Percentiles rank a stretch among this genome's conserved stretches.
phyloP scores from a whole-genome alignment of 2,329 filamentous ascomycete species.

The Emmonsia crescens region DNA sequence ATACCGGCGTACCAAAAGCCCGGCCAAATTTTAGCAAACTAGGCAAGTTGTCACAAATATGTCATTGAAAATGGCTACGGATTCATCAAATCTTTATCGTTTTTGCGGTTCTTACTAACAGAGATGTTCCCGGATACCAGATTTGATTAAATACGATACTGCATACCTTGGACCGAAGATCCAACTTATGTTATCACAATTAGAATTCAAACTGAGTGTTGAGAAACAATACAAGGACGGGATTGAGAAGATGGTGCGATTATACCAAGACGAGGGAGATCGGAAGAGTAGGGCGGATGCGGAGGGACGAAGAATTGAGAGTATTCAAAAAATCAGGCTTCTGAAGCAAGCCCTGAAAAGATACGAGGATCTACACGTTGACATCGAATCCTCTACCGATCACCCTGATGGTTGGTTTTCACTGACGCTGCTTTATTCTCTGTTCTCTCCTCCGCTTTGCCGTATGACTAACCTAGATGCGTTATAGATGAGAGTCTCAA shows the following conservation, averaged over 20 bases:
- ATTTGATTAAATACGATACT: constrained; percentile 97
- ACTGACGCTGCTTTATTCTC: not conserved
- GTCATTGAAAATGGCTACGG: not conserved
- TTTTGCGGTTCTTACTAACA: not conserved
- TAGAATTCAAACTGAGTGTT: constrained; percentile 97
- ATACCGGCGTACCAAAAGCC: constrained; percentile 56
- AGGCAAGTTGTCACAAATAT: constrained; percentile 46
- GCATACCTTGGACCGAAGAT: constrained; percentile 92
- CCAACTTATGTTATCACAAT: constrained; percentile 96
- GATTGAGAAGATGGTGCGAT: constrained; percentile 97
- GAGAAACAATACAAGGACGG: constrained; percentile 98
- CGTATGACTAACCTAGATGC: constrained; percentile 1
- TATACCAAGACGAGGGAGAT: constrained; percentile 96
- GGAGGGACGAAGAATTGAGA: constrained; percentile 79
- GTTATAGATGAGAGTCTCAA: constrained; percentile 84
- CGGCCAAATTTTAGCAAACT: constrained; percentile 92
- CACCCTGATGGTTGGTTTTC: constrained; percentile 60
- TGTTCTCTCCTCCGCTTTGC: not conserved
- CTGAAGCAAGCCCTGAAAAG: constrained; percentile 90
- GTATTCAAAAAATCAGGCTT: constrained; percentile 94
- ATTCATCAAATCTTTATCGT: not conserved
- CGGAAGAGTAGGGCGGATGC: constrained; percentile 91
- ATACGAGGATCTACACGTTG: constrained; percentile 95
- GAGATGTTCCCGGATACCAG: constrained; percentile 36
- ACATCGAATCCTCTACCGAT: constrained; percentile 67